These are phyloP conservation scores for Botryosphaeria agaves DNA, from an alignment of 2,329 filamentous ascomycete genomes.

Conservation along the genomic window DNA sequence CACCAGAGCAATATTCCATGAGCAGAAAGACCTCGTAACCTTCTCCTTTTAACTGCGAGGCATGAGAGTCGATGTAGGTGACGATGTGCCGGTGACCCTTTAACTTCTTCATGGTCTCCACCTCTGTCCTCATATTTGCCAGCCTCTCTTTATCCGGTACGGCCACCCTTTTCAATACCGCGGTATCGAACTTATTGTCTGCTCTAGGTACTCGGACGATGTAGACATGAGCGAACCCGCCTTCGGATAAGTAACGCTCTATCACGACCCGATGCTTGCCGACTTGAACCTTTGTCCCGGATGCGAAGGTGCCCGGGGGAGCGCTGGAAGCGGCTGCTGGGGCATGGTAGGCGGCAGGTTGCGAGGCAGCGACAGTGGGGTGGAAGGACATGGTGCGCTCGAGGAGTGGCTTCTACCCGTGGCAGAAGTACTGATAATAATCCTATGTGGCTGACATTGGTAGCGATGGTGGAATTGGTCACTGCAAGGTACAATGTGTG, in stretches of 20 bases:
- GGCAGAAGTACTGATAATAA: no score
- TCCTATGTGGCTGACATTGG: no score
- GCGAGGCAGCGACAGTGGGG: no score
- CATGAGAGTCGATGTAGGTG: slow-evolving; percentile 96
- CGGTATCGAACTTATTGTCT: slow-evolving; percentile 61
- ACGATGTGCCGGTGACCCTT: slow-evolving; percentile 95
- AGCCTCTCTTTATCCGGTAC: slow-evolving; percentile 91
- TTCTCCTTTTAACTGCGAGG: slow-evolving; percentile 77
- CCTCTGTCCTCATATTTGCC: slow-evolving; percentile 92
- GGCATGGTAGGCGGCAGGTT: neutral
- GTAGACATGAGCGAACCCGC: slow-evolving; percentile 96
- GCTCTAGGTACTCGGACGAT: slow-evolving; percentile 72
- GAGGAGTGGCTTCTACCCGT: no score
- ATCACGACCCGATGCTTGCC: slow-evolving; percentile 85
- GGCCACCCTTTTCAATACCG: slow-evolving; percentile 50
- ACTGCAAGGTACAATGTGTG: no score
- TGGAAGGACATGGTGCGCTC: no score
- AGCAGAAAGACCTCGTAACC: slow-evolving; percentile 96
- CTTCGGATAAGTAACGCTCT: slow-evolving; percentile 94
- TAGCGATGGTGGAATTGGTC: no score
- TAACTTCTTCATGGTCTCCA: slow-evolving; percentile 99
- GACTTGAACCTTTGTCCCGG: slow-evolving; percentile 93
- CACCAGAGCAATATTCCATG: slow-evolving; percentile 94
- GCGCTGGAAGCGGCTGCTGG: slow-evolving; percentile 7
- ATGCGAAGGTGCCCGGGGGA: slow-evolving; percentile 61